Base-by-base conservation (phyloP, 2,329 filamentous ascomycete species). In the Stemphylium lycopersici region DNA sequence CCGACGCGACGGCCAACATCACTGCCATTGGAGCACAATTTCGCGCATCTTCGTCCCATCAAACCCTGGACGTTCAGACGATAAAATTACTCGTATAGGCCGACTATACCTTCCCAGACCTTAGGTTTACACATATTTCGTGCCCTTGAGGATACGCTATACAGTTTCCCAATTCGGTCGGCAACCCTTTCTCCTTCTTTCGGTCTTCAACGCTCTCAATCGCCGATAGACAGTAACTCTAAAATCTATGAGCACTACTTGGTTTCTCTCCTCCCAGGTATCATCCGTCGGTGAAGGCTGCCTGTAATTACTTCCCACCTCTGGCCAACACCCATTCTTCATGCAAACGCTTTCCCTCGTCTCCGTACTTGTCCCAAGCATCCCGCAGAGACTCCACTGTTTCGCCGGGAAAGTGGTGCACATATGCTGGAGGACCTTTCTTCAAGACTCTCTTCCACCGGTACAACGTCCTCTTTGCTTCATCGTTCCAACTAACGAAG, bases 401-500 rank as follows among this genome's bases (percentile, higher is more conserved):
- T 32, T 53, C 50, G 6, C 50, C 44, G 8, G 50, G 44, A 34
- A 53, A 53, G 11, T 42, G 31, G 22, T 43, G 44, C 13, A 42
- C 2, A 29, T 48, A 48, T 22, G 42, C 26, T 6, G 12, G 13
- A 20, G 34, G 34, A 7, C 50, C 50, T 37, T 53, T 53, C 24
- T 43, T 53, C 20, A 33, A 33, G 20, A 48, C 37, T 6, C 32
- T 22, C 20, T 48, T 53, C 50, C 50, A 48, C 24, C 40, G 24
- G 32, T 48, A 53, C 24, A 53, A 13, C 18, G 18, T 31, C 26
- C 31, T 33, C 16, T 53, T 53, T 5, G 50, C 44, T 20, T 48
- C 44, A 13, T 53, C 44, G n/a, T 53, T 38, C 50, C 50, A 53
- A 4, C 38, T 38, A 6, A 40, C 37, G 15, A 53, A 48, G 13